Conservation (phyloP, 164 flowering plant species). For the Pachysandra terminalis region DNA sequence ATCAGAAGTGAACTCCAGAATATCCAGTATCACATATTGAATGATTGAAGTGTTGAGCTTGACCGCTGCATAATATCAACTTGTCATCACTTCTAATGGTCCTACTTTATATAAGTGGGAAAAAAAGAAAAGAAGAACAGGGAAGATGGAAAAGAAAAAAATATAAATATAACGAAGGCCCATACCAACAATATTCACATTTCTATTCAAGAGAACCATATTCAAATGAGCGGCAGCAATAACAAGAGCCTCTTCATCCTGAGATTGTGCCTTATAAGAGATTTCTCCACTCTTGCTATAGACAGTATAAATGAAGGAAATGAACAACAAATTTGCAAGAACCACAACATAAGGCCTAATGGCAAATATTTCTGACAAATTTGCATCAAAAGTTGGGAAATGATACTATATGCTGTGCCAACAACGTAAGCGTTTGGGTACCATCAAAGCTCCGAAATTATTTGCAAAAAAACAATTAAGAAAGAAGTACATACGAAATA, state of each 20-base stretch:
- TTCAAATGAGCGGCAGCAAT: slow-evolving; percentile 83
- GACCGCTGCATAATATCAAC: slow-evolving; percentile 55
- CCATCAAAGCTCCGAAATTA: neutral
- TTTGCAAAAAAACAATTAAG: too few species aligned
- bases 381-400: too few species aligned
- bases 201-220: slow-evolving; percentile 68
- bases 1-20: slow-evolving; percentile 95
- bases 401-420: neutral
- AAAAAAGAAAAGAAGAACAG: too few species aligned
- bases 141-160: neutral
- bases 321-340: neutral
- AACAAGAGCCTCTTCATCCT: slow-evolving; percentile 99
- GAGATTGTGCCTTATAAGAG: slow-evolving; percentile 90
- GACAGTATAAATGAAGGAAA: slow-evolving; percentile 7
- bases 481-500: neutral
- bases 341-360: too few species aligned
- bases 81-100: slow-evolving; percentile 6
- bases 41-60: slow-evolving; percentile 50
- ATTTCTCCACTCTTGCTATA: slow-evolving; percentile 71
- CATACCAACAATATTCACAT: slow-evolving; percentile 71
- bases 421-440: neutral
- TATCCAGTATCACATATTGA: slow-evolving; percentile 79
- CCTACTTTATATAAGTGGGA: neutral
- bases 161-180: neutral
- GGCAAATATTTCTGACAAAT: too few species aligned